Conservation (phyloP, 148 eudicot genomes). For the Nyssa sinensis region DNA sequence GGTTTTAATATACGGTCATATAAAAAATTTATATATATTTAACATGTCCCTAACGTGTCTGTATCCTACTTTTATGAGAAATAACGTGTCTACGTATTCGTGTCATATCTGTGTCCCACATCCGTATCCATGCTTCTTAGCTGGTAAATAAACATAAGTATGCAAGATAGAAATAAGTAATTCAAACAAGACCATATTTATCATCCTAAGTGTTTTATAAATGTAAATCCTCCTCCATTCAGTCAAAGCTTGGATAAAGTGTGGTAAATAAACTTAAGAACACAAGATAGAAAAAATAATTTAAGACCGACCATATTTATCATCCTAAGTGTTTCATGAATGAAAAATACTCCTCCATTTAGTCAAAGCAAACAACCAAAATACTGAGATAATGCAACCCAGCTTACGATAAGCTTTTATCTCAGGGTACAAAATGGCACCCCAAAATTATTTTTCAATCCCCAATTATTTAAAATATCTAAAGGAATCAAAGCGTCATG, state of each 20-base stretch:
- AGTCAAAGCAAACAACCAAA: no score
- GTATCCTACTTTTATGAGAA: no score
- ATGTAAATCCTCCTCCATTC: not conserved
- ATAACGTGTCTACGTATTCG: no score
- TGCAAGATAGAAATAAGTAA: not conserved
- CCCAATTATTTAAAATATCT: not conserved
- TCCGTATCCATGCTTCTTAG: no score
- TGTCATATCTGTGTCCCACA: no score
- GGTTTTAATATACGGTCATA: no score
- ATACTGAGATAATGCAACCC: not conserved
- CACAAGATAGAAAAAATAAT: not conserved
- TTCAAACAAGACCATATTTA: not conserved
- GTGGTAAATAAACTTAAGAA: no score
- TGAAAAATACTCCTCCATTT: not conserved
- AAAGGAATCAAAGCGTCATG: no score
- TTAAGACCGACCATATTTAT: not conserved
- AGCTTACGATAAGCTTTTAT: not conserved
- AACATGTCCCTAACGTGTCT: no score
- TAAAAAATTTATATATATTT: no score
- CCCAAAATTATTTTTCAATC: not conserved
- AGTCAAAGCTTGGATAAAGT: no score
- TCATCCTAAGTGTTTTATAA: not conserved
- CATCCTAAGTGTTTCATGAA: not conserved
- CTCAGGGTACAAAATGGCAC: not conserved
- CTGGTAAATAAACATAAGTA: no score